Base-by-base conservation (phyloP, 768 basidiomycete species). In the Amanita molliuscula region DNA sequence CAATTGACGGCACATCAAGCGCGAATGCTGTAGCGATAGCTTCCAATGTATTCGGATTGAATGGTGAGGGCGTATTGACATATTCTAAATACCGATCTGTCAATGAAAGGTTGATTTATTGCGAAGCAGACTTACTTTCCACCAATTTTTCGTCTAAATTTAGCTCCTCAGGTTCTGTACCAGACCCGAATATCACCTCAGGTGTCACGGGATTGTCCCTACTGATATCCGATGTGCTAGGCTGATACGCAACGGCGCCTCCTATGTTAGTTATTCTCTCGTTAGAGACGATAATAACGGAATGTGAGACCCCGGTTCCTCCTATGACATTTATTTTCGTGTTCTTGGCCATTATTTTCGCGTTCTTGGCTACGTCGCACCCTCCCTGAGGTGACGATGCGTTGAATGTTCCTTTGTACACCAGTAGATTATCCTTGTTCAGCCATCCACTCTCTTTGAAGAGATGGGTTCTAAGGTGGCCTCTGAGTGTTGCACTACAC, bases 1-100 rank as follows among this genome's bases (percentile, higher is more conserved):
- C 87, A 10, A 77, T 58, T 35, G 73, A 71, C 34, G 84, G 81
- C 18, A 89, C 87, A 48, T 87, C 84, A 16, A 87, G 60, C 15
- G 85, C 87, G 60, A 89, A 83, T 3, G 73, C 71, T 8, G 77
- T 74, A 4, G 82, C 86, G 43, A 89, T 72, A 2, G 81, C 81
- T 59, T 89, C 87, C 55, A 88, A 58, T 28, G 71, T 64, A 53
- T 71, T 67, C 5, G 74, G 70, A 57, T 78, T 75, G 54, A 83
- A 75, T 13, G 77, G 75, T 33, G 81, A 76, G 34, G 72, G 64
- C 2, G 69, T 73, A 31, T 60, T 64, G 13, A 60, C 55, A 57
- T 75, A 67, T 56, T 70, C 81, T 82, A 58, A 41, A 29, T 48
- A 46, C 25, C 43, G 44, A 46, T 25, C 10, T 36, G 42, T 58